Percentiles rank a stretch among this genome's conserved stretches.
phyloP scores from a whole-genome alignment of 306 rosid species.

The Quercus rubra region DNA sequence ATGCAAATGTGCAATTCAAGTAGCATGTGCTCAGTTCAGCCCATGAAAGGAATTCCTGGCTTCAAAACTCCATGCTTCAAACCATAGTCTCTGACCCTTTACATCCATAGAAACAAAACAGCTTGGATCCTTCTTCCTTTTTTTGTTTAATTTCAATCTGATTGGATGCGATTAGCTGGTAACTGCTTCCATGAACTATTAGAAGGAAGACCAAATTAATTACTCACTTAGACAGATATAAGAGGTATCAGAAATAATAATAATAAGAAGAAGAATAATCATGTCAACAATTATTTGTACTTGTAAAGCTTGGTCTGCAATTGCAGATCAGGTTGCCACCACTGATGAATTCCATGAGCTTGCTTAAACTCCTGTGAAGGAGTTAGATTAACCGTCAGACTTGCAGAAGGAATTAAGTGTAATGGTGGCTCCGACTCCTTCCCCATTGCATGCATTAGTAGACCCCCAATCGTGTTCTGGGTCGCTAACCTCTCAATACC shows the following conservation, averaged over 20 bases:
- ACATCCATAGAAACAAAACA: no score
- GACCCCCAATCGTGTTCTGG: constrained; percentile 63
- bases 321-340: constrained; percentile 70
- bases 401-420: constrained; percentile 92
- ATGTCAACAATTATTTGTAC: constrained; percentile 33
- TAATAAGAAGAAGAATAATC: neutral
- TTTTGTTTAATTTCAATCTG: neutral
- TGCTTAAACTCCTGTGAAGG: constrained; percentile 51
- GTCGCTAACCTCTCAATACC: constrained; percentile 77
- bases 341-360: constrained; percentile 95
- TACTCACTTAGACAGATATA: neutral
- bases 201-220: constrained; percentile 18
- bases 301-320: constrained; percentile 42
- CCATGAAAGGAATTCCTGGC: neutral
- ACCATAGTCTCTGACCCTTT: neutral
- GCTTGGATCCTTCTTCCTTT: no score
- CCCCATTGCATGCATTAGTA: constrained; percentile 63
- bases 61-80: neutral
- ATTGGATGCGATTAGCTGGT: neutral
- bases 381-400: constrained; percentile 37
- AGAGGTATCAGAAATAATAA: neutral
- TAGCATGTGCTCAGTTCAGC: neutral
- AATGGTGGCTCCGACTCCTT: constrained; percentile 58
- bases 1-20: neutral
- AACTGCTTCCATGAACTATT: neutral